phyloP scores from a whole-genome alignment of 352 stramenopile species.

The Elongisporangium senticosum region DNA sequence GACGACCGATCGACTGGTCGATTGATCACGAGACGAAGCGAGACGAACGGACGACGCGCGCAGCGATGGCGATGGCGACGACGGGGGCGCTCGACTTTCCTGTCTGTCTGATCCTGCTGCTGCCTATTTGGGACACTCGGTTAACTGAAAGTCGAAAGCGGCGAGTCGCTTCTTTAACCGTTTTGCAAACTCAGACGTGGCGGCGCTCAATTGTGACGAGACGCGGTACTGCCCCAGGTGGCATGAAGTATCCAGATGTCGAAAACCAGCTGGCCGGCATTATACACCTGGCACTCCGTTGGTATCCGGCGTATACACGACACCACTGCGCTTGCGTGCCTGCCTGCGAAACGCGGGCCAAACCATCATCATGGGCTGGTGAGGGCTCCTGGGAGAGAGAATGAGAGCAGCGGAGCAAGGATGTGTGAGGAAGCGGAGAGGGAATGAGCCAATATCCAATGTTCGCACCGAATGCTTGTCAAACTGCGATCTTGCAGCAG shows the following conservation, averaged over 20 bases:
- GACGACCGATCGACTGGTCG: background rate
- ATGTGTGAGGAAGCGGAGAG: background rate
- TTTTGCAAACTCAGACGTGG: background rate
- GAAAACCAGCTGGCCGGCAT: background rate
- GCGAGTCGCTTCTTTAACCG: background rate
- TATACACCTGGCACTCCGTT: background rate
- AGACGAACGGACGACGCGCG: background rate
- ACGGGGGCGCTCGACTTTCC: background rate
- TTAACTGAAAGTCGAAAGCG: background rate
- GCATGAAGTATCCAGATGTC: background rate
- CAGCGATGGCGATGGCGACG: background rate
- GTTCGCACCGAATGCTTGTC: background rate
- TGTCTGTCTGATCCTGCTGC: background rate
- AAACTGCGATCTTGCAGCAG: background rate
- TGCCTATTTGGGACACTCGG: background rate
- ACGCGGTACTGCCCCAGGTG: background rate
- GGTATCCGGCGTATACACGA: background rate
- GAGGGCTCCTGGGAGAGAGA: no score
- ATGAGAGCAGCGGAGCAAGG: no score
- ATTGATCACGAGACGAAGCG: background rate
- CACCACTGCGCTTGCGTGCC: background rate
- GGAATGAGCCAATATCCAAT: background rate
- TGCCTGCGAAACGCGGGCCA: background rate
- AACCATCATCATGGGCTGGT: background rate
- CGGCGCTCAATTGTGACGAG: background rate